Base-by-base conservation (phyloP, 192 early-diverging fungal species). In the Umbelopsis vinacea region DNA sequence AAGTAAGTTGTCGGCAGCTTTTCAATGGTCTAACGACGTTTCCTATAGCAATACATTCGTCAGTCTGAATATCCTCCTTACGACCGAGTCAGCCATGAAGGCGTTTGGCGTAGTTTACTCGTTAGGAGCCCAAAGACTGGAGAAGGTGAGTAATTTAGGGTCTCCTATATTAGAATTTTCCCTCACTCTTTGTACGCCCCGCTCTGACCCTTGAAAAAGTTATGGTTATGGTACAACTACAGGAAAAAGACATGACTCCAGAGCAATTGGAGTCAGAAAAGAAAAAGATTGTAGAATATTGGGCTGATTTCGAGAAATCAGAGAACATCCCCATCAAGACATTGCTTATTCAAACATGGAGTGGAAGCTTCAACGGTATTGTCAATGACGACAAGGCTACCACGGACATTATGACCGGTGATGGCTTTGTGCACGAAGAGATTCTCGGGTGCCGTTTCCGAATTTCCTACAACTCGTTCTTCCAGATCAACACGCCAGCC, bases 401-500 rank as follows among this genome's bases (percentile, higher is more conserved):
- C 23, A 69, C 83, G 47, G 68, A 82, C 21, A 43, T 86, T 15
- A 48, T 91, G 12, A 67, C 74, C 50, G 93, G 93, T 11, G 69
- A 79, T 10, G 83, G 82, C 33, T 76, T 80, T 37, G 78, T 93
- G 1, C 81, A 91, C 67, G 93, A 94, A 79, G 79, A 85, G 9
- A 53, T 94, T 8, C 72, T 91, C 43, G 91, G 88, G 24, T 77
- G 69, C 40, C 84, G 83, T 21, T 94, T 94, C 74, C 83, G 87
- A 23, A 85, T 94, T 19, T 93, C 92, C 2, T 89, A 89, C 26
- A 86, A 76, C 40, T 82, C 93, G 0, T 93, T 94, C 73, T 94
- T 94, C 83, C 93, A 93, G 81, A 83, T 92, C 68, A 94, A 94
- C 74, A 89, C 91, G 17, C 77, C 77, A 37, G 91, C 86, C 11